Percentiles rank a stretch among this genome's conserved stretches.
These are phyloP conservation scores for Zizania palustris DNA, from an alignment of 202 grass and related monocot species.

Conservation along the genomic window DNA sequence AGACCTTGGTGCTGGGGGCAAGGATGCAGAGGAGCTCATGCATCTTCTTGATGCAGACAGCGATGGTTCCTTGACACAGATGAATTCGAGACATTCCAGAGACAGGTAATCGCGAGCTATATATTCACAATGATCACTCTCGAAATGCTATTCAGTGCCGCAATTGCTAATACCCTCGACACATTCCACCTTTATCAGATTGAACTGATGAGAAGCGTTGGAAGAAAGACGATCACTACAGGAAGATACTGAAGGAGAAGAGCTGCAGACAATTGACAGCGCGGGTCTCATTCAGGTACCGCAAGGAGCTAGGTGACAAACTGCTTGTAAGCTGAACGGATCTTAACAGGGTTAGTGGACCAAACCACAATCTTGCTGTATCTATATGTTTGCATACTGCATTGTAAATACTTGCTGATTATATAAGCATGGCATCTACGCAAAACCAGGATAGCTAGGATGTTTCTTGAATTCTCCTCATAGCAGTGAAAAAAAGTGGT, in stretches of 20 bases:
- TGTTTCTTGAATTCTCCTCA: neutral
- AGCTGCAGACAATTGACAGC: conserved; percentile 66
- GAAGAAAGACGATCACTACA: conserved; percentile 78
- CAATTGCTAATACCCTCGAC: neutral
- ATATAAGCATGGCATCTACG: neutral
- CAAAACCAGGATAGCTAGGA: neutral
- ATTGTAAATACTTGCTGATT: conserved; percentile 32
- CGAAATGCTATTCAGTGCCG: neutral
- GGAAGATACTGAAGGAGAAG: conserved; percentile 83
- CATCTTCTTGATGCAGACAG: conserved; percentile 83
- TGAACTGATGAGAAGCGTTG: conserved; percentile 73
- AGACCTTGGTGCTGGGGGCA: conserved; percentile 76
- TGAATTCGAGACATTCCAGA: conserved; percentile 86
- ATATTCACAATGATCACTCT: neutral
- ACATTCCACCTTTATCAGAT: conserved; percentile 49
- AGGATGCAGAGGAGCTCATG: conserved; percentile 84
- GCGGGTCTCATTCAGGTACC: conserved; percentile 84
- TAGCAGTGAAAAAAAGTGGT: neutral
- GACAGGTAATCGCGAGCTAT: conserved; percentile 59
- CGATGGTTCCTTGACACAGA: conserved; percentile 87
- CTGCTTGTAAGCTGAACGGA: conserved; percentile 48
- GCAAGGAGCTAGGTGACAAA: conserved; percentile 78
- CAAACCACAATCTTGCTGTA: conserved; percentile 11
- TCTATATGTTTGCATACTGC: conserved; percentile 7
- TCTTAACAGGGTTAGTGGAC: neutral